phyloP scores from a whole-genome alignment of 768 basidiomycete species.

The Phylloporus sp. region DNA sequence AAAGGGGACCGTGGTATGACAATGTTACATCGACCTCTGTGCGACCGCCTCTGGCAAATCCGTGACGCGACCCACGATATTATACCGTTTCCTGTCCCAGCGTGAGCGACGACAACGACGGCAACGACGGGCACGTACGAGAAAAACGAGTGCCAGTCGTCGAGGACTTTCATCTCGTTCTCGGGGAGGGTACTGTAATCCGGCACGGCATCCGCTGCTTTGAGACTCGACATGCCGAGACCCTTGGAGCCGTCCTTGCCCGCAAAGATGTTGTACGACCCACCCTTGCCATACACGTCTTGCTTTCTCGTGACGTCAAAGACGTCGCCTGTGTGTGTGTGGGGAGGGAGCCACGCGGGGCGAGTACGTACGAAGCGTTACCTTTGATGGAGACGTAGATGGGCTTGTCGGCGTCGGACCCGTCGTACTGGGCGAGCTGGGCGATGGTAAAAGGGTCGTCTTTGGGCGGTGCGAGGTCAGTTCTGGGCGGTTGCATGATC shows the following conservation, averaged over 20 bases:
- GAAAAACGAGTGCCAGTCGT: slow-evolving; percentile 91
- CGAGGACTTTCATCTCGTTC: slow-evolving; percentile 69
- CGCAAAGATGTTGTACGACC: slow-evolving; percentile 80
- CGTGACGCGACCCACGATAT: slow-evolving; percentile 71
- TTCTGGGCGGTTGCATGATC: slow-evolving; percentile 66
- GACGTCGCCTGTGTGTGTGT: slow-evolving; percentile 45
- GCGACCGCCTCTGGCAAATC: slow-evolving; percentile 44
- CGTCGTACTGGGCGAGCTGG: slow-evolving; percentile 68
- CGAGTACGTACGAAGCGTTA: slow-evolving; percentile 35
- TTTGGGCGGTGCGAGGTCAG: slow-evolving; percentile 65
- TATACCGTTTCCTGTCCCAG: slow-evolving; percentile 70
- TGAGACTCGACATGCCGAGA: slow-evolving; percentile 85
- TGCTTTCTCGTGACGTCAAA: slow-evolving; percentile 85
- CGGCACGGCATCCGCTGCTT: slow-evolving; percentile 76
- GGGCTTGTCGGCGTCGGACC: slow-evolving; percentile 56
- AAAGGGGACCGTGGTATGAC: background rate
- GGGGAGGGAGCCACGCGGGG: background rate
- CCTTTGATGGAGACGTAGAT: slow-evolving; percentile 95
- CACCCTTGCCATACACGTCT: slow-evolving; percentile 85
- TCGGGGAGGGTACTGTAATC: slow-evolving; percentile 77
- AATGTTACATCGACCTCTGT: background rate
- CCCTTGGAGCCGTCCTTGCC: slow-evolving; percentile 92
- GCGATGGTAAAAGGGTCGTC: slow-evolving; percentile 70
- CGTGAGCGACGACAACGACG: background rate
- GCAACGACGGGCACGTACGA: slow-evolving; percentile 44